Evolutionary conservation across 306 rosid genomes (phyloP), one percentile per base, ranked within the genome.

Genomic region (Alnus glutinosa): DNA sequence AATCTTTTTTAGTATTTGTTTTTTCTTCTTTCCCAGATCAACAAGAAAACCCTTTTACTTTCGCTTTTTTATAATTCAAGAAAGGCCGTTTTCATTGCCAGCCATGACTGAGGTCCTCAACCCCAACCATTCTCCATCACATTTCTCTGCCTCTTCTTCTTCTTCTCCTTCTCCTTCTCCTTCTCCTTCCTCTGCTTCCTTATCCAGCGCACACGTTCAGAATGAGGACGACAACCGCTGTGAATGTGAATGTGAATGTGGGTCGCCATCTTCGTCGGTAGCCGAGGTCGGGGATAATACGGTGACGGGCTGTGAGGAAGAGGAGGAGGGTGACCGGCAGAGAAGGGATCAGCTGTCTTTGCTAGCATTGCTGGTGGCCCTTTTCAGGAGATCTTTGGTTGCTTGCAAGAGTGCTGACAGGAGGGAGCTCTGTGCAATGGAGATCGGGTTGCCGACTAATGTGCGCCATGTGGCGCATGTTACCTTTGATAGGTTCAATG

Each of bases 401-500:
- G 80, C 79, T 71, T 90, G 94, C 81, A 85, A 81, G 51, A 87
- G 76, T 51, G 10, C 66, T 59, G 92, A 85, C 7, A 70, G 82
- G 73, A 82, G 89, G 47, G 83, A 88, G 81, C 76, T 89, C 7
- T 85, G 80, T 34, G 55, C 84, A 14, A 91, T 91, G 97, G 89
- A 95, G 76, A 95, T 95, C 55, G 88, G 98, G 3, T 83, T 83
- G 86, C 98, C 98, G 0, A 91, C 94, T 66, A 74, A 95, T 68
- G 98, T 95, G 36, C 98, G 91, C 74, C 98, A 95, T 80, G 97
- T 95, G 44, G 92, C 98, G 2, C 98, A 95, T 83, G 98, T 95
- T 57, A 95, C 98, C 66, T 95, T 92, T 71, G 98, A 94, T 55
- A 80, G 97, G 79, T 94, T 92, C 85, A 89, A 90, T 84, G 98